A percentile compares a stretch with the other conserved stretches of the same genome.
phyloP scores from a whole-genome alignment of 2,329 filamentous ascomycete genomes.

The Epichloe scottii region DNA sequence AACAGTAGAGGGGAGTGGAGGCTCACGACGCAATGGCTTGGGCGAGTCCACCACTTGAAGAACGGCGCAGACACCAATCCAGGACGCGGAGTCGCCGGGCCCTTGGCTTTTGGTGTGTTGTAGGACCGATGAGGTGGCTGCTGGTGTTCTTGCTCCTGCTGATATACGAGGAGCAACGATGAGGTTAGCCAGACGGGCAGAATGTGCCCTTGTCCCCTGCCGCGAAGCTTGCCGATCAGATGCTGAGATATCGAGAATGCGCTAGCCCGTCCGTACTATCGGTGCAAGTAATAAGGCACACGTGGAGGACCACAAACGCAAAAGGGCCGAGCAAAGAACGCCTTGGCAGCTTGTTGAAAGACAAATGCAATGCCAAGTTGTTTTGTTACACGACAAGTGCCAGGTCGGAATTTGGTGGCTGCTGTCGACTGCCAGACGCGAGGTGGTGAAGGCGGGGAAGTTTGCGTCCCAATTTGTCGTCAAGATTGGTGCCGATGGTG shows the following conservation, averaged over 20 bases:
- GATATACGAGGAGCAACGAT: neutral
- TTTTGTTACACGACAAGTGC: constrained; percentile 1
- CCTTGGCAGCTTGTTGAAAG: neutral
- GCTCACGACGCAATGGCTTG: too few species aligned
- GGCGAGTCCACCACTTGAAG: too few species aligned
- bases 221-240: neutral
- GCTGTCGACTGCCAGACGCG: neutral
- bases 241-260: neutral
- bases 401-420: neutral
- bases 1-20: too few species aligned
- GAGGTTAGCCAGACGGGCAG: neutral
- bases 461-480: neutral
- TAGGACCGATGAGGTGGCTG: neutral
- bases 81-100: constrained; percentile 5
- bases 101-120: neutral
- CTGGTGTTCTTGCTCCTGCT: neutral
- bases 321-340: neutral
- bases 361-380: neutral
- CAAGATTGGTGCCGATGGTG: neutral
- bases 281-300: neutral
- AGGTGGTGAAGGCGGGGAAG: neutral
- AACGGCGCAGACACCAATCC: neutral
- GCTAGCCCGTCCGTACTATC: neutral
- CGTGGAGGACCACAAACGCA: neutral
- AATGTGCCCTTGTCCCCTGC: neutral